A percentile compares a stretch with the other conserved stretches of the same genome.
phyloP scores from a whole-genome alignment of 768 basidiomycete species.

The Serpula lacrymans region DNA sequence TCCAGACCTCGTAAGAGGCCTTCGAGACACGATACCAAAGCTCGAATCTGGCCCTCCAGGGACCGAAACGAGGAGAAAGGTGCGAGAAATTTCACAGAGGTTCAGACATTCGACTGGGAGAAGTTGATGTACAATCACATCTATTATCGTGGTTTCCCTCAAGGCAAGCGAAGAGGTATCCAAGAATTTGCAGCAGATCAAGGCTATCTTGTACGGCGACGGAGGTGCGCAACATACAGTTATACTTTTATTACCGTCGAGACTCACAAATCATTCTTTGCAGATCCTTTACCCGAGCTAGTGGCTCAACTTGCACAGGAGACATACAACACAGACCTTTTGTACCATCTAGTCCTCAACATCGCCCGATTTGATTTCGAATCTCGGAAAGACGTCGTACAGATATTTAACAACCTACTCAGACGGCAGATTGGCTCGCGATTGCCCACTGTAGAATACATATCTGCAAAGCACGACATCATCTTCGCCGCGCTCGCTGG shows the following conservation, averaged over 20 bases:
- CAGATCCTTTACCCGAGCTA: slow-evolving; percentile 84
- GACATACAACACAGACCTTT: slow-evolving; percentile 86
- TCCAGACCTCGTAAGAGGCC: slow-evolving; percentile 78
- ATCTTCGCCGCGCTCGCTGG: slow-evolving; percentile 85
- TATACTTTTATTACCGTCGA: slow-evolving; percentile 2
- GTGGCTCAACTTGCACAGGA: slow-evolving; percentile 96
- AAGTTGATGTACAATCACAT: neutral
- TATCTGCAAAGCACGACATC: slow-evolving; percentile 69
- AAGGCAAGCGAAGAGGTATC: slow-evolving; percentile 91
- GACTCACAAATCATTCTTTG: slow-evolving; percentile 7
- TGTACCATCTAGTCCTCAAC: slow-evolving; percentile 75
- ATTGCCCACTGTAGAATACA: slow-evolving; percentile 95
- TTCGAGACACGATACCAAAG: slow-evolving; percentile 75
- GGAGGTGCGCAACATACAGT: slow-evolving; percentile 53
- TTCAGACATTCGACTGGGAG: neutral
- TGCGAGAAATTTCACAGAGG: slow-evolving; percentile 28
- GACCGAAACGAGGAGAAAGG: slow-evolving; percentile 78
- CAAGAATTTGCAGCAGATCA: slow-evolving; percentile 88
- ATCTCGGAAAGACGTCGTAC: slow-evolving; percentile 80
- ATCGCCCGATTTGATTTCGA: slow-evolving; percentile 93
- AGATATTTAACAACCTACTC: slow-evolving; percentile 86
- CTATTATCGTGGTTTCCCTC: slow-evolving; percentile 7
- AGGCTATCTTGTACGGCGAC: slow-evolving; percentile 83
- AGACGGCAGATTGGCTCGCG: slow-evolving; percentile 90
- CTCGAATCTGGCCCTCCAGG: slow-evolving; percentile 74